Conservation (phyloP, 306 rosid species). For the Astragalus glycyphyllos region DNA sequence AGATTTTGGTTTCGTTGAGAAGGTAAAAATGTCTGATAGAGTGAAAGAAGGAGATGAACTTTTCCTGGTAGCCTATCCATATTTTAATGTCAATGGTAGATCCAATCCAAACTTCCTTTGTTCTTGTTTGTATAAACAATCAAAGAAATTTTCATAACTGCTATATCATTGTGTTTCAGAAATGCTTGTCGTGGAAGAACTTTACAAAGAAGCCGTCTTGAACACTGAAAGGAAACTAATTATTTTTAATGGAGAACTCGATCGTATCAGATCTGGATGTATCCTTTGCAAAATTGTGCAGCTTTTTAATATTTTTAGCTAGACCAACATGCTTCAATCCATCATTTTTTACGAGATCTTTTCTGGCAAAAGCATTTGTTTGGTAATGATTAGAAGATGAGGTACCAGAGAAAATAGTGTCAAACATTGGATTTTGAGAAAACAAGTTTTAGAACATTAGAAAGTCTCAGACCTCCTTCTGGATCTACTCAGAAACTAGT, state of each 20-base stretch:
- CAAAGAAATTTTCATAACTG: conserved; percentile 30
- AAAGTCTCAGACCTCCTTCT: conserved; percentile 23
- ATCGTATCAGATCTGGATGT: conserved; percentile 98
- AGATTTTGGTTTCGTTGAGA: conserved; percentile 89
- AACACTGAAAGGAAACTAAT: conserved; percentile 80
- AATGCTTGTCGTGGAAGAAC: conserved; percentile 97
- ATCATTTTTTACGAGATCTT: neutral
- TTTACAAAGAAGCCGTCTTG: conserved; percentile 84
- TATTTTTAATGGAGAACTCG: conserved; percentile 93
- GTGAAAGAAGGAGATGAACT: conserved; percentile 87
- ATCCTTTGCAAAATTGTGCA: conserved; percentile 61
- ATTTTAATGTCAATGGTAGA: conserved; percentile 93
- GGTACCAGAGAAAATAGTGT: neutral
- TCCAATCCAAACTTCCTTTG: conserved; percentile 46
- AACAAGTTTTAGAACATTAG: conserved; percentile 18
- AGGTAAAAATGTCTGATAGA: conserved; percentile 88
- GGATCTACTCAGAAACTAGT: neutral
- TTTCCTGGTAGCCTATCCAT: conserved; percentile 89
- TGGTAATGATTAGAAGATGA: conserved; percentile 29
- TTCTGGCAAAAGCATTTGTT: neutral
- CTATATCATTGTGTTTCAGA: conserved; percentile 58
- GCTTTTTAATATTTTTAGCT: conserved; percentile 25
- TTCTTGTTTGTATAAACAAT: conserved; percentile 29
- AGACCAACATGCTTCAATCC: conserved; percentile 1
- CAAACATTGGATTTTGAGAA: conserved; percentile 20